Evolutionary conservation across 164 flowering plant species (phyloP), one percentile per base, ranked within the genome.

Genomic region (Magnolia changhungtana): DNA sequence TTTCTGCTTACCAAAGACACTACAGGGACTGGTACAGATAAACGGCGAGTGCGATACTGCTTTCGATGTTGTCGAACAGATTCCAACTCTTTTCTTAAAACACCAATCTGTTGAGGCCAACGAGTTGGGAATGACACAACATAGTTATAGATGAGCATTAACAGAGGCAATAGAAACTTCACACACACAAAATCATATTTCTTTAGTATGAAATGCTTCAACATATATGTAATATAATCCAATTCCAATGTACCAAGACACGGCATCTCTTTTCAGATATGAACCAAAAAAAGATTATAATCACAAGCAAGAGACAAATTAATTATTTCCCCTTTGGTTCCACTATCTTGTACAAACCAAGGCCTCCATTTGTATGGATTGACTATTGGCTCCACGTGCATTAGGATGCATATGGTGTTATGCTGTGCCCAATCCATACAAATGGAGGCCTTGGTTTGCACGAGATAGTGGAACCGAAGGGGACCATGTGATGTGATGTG

Each of bases 11-110:
- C 98, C 91, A 95, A 83, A 63, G 98, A 95, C 14, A 95, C 98
- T 31, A 92, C 98, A 65, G 98, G 98, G 23, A 95, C 91, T 45
- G 98, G 98, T 61, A 93, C 97, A 79, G 98, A 82, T 69, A 77
- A 18, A 52, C 98, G 96, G 29, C 92, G 89, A 73, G 73, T 91
- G 58, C 98, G 83, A 77, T 93, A 95, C 81, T 90, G 98, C 83
- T 87, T 89, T 73, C 98, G 81, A 82, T 95, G 98, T 68, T 90
- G 83, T 63, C 98, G 84, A 81, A 95, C 98, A 74, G 98, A 87
- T 80, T 95, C 98, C 24, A 95, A 85, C 83, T 95, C 97, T 74
- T 93, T 90, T 78, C 85, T 90, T 51, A 95, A 87, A 74, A 73
- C 87, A 79, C 89, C 96, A 78, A 95, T 93, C 98, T 95, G 83